Base-by-base conservation (phyloP, 371 early-diverging fungal genomes). In the Zychaea mexicana region DNA sequence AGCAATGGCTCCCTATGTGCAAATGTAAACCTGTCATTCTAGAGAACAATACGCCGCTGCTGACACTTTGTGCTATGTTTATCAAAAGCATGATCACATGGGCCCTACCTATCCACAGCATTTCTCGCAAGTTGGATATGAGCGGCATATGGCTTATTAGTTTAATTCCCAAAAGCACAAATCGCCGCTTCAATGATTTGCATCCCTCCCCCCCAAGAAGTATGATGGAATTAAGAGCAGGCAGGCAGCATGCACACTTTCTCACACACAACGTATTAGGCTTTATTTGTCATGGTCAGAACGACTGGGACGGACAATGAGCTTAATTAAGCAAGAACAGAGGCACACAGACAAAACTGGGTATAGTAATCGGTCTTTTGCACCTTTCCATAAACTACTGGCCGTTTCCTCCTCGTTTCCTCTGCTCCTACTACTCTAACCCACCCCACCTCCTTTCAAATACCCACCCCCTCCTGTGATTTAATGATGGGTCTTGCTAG, bases 41-140 rank as follows among this genome's bases (percentile, higher is more conserved):
- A 22, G n/a, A 22, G n/a, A 49, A 22, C 6, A 49, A 22, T 49
- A 49, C 49, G 49, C 49, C 49, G 21, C 49, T 49, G 9, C n/a
- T 49, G 38, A 36, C 38, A 36, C n/a, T n/a, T n/a, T n/a, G n/a
- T 42, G 49, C 21, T 13, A 49, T 12, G 7, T 49, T 22, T 19
- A 49, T 49, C 5, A 49, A 24, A 49, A 49, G 49, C 49, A 49
- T 49, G 49, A 49, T 49, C 49, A 49, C 49, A 49, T 49, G 49
- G 49, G 22, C 7, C 42, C 42, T n/a, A n/a, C n/a, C n/a, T n/a
- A n/a, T n/a, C n/a, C n/a, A n/a, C n/a, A 9, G 46, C 7, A 24
- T 30, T 8, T 30, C 24, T 8, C 24, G 31, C 33, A 54, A 54
- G n/a, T n/a, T n/a, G n/a, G n/a, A n/a, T n/a, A n/a, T n/a, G n/a